Percentiles rank a stretch among this genome's conserved stretches.
phyloP scores from a whole-genome alignment of 768 basidiomycete species.

The Naematelia encephala region DNA sequence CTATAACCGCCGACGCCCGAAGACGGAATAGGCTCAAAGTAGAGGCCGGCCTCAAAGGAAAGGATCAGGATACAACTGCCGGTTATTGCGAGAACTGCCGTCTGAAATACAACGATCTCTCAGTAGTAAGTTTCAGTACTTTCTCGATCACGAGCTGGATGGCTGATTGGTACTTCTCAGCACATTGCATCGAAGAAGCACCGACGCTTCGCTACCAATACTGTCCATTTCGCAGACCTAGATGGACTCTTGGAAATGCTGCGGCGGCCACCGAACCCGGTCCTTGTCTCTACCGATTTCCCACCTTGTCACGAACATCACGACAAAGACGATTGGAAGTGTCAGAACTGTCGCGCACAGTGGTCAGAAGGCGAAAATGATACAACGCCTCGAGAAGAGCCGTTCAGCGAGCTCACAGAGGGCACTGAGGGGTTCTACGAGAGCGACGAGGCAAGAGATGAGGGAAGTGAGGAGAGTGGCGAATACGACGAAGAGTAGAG shows the following conservation, averaged over 20 bases:
- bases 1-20: constrained; percentile 22
- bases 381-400: not conserved
- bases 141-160: constrained; percentile 7
- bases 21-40: constrained; percentile 39
- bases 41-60: constrained; percentile 30
- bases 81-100: constrained; percentile 99
- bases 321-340: not conserved
- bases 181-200: constrained; percentile 72
- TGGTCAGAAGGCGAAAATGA: too few relatives aligned
- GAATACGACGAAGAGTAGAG: not conserved
- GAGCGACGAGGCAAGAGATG: not conserved
- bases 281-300: not conserved
- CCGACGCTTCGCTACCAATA: constrained; percentile 72
- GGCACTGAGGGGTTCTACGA: not conserved
- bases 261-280: constrained; percentile 28
- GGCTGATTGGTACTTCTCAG: constrained; percentile 53
- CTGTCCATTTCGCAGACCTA: constrained; percentile 71
- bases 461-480: not conserved
- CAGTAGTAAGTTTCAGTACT: constrained; percentile 58
- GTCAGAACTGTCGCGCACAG: not conserved
- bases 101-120: constrained; percentile 81
- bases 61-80: constrained; percentile 58
- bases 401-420: not conserved
- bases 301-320: constrained; percentile 23
- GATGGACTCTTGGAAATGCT: constrained; percentile 62